Evolutionary conservation across 2,329 filamentous ascomycete species (phyloP).

Genomic region (Ustulina deusta): DNA sequence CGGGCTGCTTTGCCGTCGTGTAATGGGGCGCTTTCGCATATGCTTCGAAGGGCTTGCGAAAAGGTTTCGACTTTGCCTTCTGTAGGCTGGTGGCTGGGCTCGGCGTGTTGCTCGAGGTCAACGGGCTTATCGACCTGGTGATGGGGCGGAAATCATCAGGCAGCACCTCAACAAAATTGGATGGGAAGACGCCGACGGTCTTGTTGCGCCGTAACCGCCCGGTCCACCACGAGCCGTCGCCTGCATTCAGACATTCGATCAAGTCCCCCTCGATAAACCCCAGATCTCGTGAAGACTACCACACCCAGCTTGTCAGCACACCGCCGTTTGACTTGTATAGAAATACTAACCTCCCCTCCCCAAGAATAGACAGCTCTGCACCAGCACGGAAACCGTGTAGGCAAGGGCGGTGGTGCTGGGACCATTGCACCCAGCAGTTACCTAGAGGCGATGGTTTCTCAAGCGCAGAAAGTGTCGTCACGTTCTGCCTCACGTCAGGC

Average conservation of each 20-base stretch:
- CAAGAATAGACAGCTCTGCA: slow-evolving; percentile 92
- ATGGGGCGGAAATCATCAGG: slow-evolving; percentile 86
- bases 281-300: slow-evolving; percentile 86
- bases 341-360: slow-evolving; percentile 78
- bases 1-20: slow-evolving; percentile 71
- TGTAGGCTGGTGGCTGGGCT: slow-evolving; percentile 67
- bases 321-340: slow-evolving; percentile 14
- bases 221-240: slow-evolving; percentile 99
- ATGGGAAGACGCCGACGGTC: slow-evolving; percentile 92
- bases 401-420: slow-evolving; percentile 70
- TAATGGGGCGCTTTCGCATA: slow-evolving; percentile 76
- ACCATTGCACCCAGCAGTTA: slow-evolving; percentile 58
- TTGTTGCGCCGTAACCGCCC: slow-evolving; percentile 89
- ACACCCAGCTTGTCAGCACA: slow-evolving; percentile 43
- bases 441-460: slow-evolving; percentile 21
- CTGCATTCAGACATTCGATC: slow-evolving; percentile 97
- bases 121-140: slow-evolving; percentile 68
- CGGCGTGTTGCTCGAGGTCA: slow-evolving; percentile 68
- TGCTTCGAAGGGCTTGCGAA: slow-evolving; percentile 75
- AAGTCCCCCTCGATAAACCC: slow-evolving; percentile 98
- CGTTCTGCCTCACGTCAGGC: slow-evolving; percentile 9
- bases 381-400: slow-evolving; percentile 89
- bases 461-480: slow-evolving; percentile 4
- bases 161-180: slow-evolving; percentile 95
- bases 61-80: slow-evolving; percentile 71